Conservation (phyloP, 2,329 filamentous ascomycete genomes). For the Rutstroemia sp. region DNA sequence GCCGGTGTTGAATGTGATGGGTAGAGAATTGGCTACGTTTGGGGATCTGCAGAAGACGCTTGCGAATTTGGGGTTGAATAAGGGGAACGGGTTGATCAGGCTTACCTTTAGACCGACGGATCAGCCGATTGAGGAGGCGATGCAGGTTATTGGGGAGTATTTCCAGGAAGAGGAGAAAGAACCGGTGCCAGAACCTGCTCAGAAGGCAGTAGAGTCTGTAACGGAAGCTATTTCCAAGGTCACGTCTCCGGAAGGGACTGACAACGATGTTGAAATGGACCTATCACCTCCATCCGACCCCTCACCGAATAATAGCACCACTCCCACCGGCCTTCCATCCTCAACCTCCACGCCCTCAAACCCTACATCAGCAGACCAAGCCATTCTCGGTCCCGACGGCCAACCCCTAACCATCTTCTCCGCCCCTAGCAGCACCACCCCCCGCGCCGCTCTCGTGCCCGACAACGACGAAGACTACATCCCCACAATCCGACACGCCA, state of each 20-base stretch:
- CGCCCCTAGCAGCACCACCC: slow-evolving; percentile 66
- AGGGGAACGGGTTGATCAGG: slow-evolving; percentile 71
- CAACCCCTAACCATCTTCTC: slow-evolving; percentile 65
- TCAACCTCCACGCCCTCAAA: neutral
- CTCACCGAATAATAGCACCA: neutral
- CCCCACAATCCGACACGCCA: slow-evolving; percentile 68
- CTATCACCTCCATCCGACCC: neutral
- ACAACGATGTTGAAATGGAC: slow-evolving; percentile 10
- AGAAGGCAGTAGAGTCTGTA: slow-evolving; percentile 10
- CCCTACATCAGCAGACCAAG: slow-evolving; percentile 4
- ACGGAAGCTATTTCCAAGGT: slow-evolving; percentile 17
- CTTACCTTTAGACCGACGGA: slow-evolving; percentile 71
- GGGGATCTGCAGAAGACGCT: slow-evolving; percentile 83
- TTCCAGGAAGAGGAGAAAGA: slow-evolving; percentile 42
- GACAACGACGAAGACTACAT: slow-evolving; percentile 70
- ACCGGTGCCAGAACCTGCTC: slow-evolving; percentile 10
- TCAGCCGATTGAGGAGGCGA: slow-evolving; percentile 75
- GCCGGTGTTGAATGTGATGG: slow-evolving; percentile 78
- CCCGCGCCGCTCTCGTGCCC: slow-evolving; percentile 61
- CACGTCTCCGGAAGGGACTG: slow-evolving; percentile 6
- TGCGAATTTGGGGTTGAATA: slow-evolving; percentile 78
- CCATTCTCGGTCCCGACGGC: slow-evolving; percentile 27
- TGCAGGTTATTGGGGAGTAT: slow-evolving; percentile 70
- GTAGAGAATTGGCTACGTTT: slow-evolving; percentile 69
- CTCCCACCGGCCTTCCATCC: neutral